Base-by-base conservation (phyloP, 2,329 filamentous ascomycete genomes). In the Ascochyta fabae region DNA sequence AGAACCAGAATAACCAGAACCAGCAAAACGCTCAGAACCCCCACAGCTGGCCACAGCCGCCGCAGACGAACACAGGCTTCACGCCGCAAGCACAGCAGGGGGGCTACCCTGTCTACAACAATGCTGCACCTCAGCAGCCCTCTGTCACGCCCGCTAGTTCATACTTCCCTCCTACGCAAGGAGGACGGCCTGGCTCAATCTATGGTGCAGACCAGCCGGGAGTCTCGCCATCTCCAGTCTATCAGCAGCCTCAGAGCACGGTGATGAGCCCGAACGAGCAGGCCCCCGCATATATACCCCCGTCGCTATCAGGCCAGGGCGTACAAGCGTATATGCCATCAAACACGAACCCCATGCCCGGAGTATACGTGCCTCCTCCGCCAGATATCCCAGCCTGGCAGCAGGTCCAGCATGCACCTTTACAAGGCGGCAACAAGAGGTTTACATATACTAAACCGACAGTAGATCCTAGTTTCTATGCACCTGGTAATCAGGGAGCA, bases 361-460 rank as follows among this genome's bases (percentile, higher is more conserved):
- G 72, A 19, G 68, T 71, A 8, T 75, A 76, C 47, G 63, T 71
- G 2, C 71, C 73, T 60, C 72, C 73, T 6, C 71, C 73, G 9
- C 72, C 73, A 29, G 72, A 73, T 57, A 60, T 73, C 33, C 69
- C 72, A 26, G 70, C 70, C 34, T 76, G 73, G 74, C 68, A 74
- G 39, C 74, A 75, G 40, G 64, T 67, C n/a, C 67, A 72, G 34
- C 71, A 74, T 60, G 69, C 71, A 10, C 68, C 71, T 9, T 54
- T 69, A n/a, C 71, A 74, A 35, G 62, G 66, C 13, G 66, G 60
- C 7, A 49, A 41, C n/a, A 70, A 69, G 58, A 73, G 68, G 48
- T 75, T 69, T 53, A 71, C 51, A 29, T 73, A 74, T 36, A 67
- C 69, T 5, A 71, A 66, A 36, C 65, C 71, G 6, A 61, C 36